Conservation (phyloP, 2,329 filamentous ascomycete genomes). For the Monosporascus sp. region DNA sequence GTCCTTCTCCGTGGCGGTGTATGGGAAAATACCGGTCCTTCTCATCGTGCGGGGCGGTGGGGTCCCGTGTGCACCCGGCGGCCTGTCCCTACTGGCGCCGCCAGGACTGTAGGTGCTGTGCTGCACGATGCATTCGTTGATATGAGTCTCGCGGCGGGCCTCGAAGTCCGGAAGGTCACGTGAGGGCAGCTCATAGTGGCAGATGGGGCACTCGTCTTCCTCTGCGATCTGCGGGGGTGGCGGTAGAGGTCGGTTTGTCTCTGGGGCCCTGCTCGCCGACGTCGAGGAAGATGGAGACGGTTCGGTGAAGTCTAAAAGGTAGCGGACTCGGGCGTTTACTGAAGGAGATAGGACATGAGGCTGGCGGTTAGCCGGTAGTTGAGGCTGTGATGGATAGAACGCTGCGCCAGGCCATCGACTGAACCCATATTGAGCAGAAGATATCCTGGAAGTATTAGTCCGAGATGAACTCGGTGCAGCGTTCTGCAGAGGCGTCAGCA, state of each 20-base stretch:
- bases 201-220: conserved; percentile 76
- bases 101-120: conserved; percentile 45
- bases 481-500: conserved; percentile 14
- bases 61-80: conserved; percentile 15
- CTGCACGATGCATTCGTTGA: conserved; percentile 49
- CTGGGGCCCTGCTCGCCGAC: conserved; percentile 19
- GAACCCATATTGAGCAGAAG: neutral
- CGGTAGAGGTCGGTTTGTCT: conserved; percentile 27
- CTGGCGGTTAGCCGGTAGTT: conserved; percentile 12
- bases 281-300: conserved; percentile 29
- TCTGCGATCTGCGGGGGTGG: conserved; percentile 53
- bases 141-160: conserved; percentile 50
- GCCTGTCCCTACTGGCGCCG: conserved; percentile 13
- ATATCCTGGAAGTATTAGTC: neutral
- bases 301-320: conserved; percentile 25
- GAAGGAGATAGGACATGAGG: conserved; percentile 3
- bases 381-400: conserved; percentile 2
- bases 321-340: conserved; percentile 12
- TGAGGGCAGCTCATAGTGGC: conserved; percentile 64
- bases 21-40: conserved; percentile 57
- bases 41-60: conserved; percentile 33
- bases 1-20: conserved; percentile 61
- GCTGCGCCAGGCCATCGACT: neutral
- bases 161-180: conserved; percentile 48
- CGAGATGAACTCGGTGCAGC: conserved; percentile 20